A percentile compares a stretch with the other conserved stretches of the same genome.
phyloP scores from a whole-genome alignment of 768 basidiomycete genomes.

The Amanita exitialis region DNA sequence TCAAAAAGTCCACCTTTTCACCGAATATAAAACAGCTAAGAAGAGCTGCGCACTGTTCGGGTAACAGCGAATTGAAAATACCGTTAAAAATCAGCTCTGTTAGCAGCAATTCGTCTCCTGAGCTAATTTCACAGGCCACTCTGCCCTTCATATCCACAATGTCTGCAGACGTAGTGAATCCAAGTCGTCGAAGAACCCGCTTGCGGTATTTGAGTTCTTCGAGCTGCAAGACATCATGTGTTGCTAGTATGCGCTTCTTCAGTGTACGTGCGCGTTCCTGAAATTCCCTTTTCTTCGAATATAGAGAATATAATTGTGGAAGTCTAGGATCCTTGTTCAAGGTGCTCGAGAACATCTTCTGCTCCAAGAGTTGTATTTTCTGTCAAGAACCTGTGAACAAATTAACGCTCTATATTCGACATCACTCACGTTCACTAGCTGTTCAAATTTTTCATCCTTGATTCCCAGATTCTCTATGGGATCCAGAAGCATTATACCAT shows the following conservation, averaged over 20 bases:
- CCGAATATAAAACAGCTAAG: conserved; percentile 96
- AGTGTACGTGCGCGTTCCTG: conserved; percentile 63
- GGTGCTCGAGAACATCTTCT: conserved; percentile 70
- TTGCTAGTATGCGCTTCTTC: conserved; percentile 81
- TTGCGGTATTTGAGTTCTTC: conserved; percentile 96
- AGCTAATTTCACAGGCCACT: conserved; percentile 97
- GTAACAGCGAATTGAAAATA: conserved; percentile 80
- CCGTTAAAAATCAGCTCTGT: conserved; percentile 98
- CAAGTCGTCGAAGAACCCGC: conserved; percentile 84
- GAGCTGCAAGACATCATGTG: conserved; percentile 87
- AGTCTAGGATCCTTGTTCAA: conserved; percentile 73
- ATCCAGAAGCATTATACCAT: conserved; percentile 80
- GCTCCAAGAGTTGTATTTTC: conserved; percentile 91
- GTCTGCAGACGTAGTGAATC: conserved; percentile 81
- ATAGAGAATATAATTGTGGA: conserved; percentile 73
- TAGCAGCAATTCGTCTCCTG: conserved; percentile 91
- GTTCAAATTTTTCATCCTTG: conserved; percentile 87
- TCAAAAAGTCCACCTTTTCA: conserved; percentile 60
- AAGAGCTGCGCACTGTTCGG: conserved; percentile 90
- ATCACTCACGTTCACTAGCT: conserved; percentile 55
- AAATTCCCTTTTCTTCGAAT: conserved; percentile 63
- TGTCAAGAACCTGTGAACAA: conserved; percentile 17
- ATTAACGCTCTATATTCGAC: not conserved
- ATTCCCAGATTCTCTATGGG: conserved; percentile 94
- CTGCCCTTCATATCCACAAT: conserved; percentile 98